Base-by-base conservation (phyloP, 331 rosid species). In the Phaseolus coccineus region DNA sequence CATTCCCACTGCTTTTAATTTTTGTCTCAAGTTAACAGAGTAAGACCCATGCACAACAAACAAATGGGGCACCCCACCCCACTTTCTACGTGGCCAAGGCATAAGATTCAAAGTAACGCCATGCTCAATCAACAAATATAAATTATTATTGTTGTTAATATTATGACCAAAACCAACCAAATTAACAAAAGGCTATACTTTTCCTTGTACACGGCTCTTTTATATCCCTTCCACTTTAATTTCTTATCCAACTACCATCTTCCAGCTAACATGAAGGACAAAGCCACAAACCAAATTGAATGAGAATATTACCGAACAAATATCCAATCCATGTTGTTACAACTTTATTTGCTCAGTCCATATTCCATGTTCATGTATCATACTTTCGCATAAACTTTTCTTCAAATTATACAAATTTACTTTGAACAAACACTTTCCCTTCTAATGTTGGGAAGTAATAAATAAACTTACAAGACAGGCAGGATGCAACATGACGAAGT, bases 91-190 rank as follows among this genome's bases (percentile, higher is more conserved):
- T 48, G 79, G 65, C 55, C 10, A 82, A 73, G 72, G 90, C 88
- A 88, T 85, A 86, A 83, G 88, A 90, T 88, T 90, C 94, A 85
- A 88, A 90, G 90, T 73, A 28, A 77, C 42, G 46, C 11, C 81
- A 53, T 30, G 9, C 19, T 19, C 76, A 70, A 48, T 69, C 3
- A 46, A 59, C 12, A 59, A 7, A 30, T 1, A 3, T 37, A 51
- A 33, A 37, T 8, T 4, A 58, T 52, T 44, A 44, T 14, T 12
- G 7, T 35, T 35, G 7, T 35, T 35, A 35, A 35, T 6, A 58
- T 52, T 25, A 39, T 4, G 12, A 7, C 0, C 2, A 40, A 33
- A 80, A 40, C 46, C 39, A 80, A 40, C 46, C 39, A 0, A 27
- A 30, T 6, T 11, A 8, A 6, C 46, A 40, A 15, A 58, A 58